A percentile compares a stretch with the other conserved stretches of the same genome.
phyloP scores from a whole-genome alignment of 148 eudicot species.

The Bassia scoparia region DNA sequence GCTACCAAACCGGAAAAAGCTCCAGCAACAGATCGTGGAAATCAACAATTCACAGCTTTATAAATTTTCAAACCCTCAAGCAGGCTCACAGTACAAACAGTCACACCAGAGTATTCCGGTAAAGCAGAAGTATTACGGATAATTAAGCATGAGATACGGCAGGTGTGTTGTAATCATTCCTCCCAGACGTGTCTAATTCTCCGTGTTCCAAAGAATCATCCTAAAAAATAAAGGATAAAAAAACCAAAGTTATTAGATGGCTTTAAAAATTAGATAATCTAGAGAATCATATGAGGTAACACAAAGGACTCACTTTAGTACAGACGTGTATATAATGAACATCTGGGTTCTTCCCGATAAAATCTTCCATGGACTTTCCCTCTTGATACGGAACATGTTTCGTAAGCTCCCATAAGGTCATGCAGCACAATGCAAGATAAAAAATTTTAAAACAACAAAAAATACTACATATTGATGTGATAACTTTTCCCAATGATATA shows the following conservation, averaged over 20 bases:
- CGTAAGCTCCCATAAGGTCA: slow-evolving; percentile 49
- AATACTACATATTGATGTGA: no score
- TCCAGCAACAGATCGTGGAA: background rate
- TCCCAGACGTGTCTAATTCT: background rate
- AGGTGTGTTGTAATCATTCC: slow-evolving; percentile 1
- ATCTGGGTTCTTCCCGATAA: slow-evolving; percentile 47
- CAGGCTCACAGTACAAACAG: background rate
- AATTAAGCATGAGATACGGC: background rate
- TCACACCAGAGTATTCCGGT: background rate
- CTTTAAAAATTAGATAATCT: background rate
- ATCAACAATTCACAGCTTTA: background rate
- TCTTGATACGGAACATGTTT: slow-evolving; percentile 54
- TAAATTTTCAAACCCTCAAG: background rate
- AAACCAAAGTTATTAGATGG: background rate
- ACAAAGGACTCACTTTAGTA: slow-evolving; percentile 46
- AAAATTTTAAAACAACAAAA: no score
- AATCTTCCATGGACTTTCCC: slow-evolving; percentile 43
- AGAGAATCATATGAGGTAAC: background rate
- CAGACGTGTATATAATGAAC: slow-evolving; percentile 86
- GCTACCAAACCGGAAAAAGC: background rate
- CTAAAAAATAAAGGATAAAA: slow-evolving; percentile 2
- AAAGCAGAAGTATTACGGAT: background rate
- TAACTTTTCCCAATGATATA: no score
- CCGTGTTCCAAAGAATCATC: slow-evolving; percentile 21
- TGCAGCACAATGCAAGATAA: no score